Evolutionary conservation across 345 rosid genomes (phyloP).

Genomic region (Xanthoceras sorbifolium): DNA sequence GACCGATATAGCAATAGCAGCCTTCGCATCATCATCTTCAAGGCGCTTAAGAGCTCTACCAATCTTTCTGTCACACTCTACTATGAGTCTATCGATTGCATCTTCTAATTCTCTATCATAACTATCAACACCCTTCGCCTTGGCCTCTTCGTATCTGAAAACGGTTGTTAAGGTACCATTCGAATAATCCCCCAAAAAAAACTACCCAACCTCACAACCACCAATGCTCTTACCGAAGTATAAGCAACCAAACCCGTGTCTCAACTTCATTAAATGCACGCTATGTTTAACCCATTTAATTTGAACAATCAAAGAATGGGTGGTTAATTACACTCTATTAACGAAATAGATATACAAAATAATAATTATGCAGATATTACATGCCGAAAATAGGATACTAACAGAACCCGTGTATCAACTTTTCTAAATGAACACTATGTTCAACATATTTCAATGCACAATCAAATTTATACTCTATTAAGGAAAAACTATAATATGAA

Average conservation of each 20-base stretch:
- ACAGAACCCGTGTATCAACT: not conserved
- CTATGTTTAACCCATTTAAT: not conserved
- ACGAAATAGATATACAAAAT: too few species aligned
- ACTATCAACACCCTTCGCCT: conserved; percentile 73
- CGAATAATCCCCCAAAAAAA: not conserved
- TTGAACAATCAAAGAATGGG: not conserved
- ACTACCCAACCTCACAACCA: not conserved
- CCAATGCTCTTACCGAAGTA: conserved; percentile 1
- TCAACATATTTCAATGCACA: not conserved
- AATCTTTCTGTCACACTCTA: conserved; percentile 97
- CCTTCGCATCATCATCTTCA: conserved; percentile 99
- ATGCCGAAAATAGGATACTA: not conserved
- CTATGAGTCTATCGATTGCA: conserved; percentile 89
- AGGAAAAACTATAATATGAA: not conserved
- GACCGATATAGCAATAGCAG: conserved; percentile 97
- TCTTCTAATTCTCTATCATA: conserved; percentile 97
- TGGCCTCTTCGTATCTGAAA: conserved; percentile 86
- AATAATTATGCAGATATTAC: too few species aligned
- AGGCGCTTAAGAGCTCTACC: conserved; percentile 96
- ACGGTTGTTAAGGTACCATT: conserved; percentile 34
- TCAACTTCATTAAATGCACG: not conserved
- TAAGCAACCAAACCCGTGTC: not conserved
- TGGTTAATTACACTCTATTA: not conserved
- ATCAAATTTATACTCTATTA: not conserved
- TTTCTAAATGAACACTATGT: not conserved